Evolutionary conservation across 2,329 filamentous ascomycete genomes (phyloP).

Genomic region (Cladosporium sp.): DNA sequence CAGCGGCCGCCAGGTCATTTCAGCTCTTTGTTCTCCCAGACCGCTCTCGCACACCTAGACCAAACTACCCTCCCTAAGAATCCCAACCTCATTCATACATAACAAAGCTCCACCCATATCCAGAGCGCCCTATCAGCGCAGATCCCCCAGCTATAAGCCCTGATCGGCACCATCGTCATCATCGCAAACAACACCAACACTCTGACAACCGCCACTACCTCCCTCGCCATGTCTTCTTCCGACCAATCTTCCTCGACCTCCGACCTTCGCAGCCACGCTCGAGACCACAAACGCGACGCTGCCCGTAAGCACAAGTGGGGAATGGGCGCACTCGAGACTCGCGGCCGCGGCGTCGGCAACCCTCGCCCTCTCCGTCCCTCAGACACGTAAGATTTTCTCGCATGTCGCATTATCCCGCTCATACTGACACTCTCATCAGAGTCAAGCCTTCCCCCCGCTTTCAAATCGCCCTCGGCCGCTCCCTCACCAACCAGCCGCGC

Average conservation of each 20-base stretch:
- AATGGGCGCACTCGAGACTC: conserved; percentile 39
- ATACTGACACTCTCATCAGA: too few species aligned
- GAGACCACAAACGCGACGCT: conserved; percentile 54
- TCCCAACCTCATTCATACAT: neutral
- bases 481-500: conserved; percentile 14
- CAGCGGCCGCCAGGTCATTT: conserved; percentile 11
- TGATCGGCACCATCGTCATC: conserved; percentile 8
- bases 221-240: conserved; percentile 41
- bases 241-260: conserved; percentile 49
- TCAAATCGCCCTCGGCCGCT: neutral
- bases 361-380: conserved; percentile 36
- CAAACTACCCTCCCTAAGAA: neutral
- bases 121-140: conserved; percentile 4
- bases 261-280: conserved; percentile 57
- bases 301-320: conserved; percentile 54
- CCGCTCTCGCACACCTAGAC: neutral
- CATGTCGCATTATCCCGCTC: neutral
- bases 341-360: conserved; percentile 33
- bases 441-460: conserved; percentile 30
- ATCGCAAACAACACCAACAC: conserved; percentile 7
- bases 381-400: conserved; percentile 33
- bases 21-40: conserved; percentile 10
- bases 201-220: neutral
- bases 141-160: conserved; percentile 3
- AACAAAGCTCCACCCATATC: conserved; percentile 6